These are phyloP conservation scores for Spathaspora passalidarum DNA, from an alignment of 805 yeast species.

Conservation along the genomic window DNA sequence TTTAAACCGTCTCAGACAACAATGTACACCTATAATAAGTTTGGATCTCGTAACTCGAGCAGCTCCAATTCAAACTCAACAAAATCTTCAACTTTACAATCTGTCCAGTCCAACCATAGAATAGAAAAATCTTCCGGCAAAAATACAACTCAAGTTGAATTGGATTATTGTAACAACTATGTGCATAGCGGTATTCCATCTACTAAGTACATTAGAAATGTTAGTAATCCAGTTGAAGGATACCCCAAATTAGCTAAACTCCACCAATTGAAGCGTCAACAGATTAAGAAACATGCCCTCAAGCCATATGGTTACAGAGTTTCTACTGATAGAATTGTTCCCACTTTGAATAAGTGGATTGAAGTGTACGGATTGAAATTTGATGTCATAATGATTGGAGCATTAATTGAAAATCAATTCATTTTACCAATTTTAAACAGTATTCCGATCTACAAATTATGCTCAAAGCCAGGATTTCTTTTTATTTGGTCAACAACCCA, in stretches of 20 bases:
- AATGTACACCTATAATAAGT: conserved; percentile 18
- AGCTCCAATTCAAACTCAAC: not conserved
- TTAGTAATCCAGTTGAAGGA: conserved; percentile 67
- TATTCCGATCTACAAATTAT: conserved; percentile 68
- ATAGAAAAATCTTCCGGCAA: not conserved
- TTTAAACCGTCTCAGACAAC: not conserved
- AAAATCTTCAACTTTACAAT: not conserved
- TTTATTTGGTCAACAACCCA: conserved; percentile 86
- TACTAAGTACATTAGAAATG: conserved; percentile 56
- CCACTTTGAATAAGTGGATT: conserved; percentile 61
- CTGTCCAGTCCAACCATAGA: not conserved
- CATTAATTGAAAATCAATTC: conserved; percentile 71
- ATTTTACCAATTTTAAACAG: conserved; percentile 57
- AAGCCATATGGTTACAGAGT: conserved; percentile 67
- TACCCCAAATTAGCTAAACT: conserved; percentile 79
- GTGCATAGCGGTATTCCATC: conserved; percentile 50
- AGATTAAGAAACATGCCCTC: conserved; percentile 50
- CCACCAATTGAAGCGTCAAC: conserved; percentile 61
- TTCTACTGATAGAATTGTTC: conserved; percentile 50
- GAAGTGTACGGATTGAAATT: conserved; percentile 56
- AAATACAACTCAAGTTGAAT: not conserved
- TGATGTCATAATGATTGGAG: conserved; percentile 92
- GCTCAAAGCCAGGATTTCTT: conserved; percentile 82
- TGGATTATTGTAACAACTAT: conserved; percentile 72
- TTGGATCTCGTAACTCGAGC: conserved; percentile 10